These are phyloP conservation scores for Prunus mira DNA, from an alignment of 306 rosid genomes.

Conservation along the genomic window DNA sequence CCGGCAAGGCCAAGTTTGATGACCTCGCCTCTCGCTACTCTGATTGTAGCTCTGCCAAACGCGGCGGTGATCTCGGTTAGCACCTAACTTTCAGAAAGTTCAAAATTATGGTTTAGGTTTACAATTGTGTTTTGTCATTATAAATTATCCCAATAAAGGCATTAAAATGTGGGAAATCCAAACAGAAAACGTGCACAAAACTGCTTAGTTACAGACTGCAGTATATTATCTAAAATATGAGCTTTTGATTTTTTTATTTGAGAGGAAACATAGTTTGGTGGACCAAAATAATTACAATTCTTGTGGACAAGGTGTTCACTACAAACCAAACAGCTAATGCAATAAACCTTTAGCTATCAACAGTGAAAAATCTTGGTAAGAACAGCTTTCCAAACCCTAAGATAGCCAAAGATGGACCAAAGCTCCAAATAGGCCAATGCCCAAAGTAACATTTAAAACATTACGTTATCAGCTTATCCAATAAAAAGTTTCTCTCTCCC, in stretches of 20 bases:
- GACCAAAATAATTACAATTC: background rate
- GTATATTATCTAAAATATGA: background rate
- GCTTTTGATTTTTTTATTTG: background rate
- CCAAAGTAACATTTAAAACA: background rate
- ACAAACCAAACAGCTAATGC: background rate
- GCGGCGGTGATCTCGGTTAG: constrained; percentile 94
- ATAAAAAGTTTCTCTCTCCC: background rate
- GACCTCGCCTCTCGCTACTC: constrained; percentile 75
- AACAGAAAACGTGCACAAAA: background rate
- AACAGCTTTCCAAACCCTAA: background rate
- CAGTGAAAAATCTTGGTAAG: background rate
- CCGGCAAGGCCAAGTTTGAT: constrained; percentile 72
- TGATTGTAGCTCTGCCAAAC: constrained; percentile 97
- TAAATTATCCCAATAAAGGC: background rate
- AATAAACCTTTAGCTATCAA: background rate
- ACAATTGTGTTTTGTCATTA: background rate
- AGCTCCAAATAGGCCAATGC: background rate
- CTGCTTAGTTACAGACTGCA: background rate
- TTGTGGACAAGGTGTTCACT: background rate
- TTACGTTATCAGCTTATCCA: background rate
- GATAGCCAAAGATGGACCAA: background rate
- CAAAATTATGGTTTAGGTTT: background rate
- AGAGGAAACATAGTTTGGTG: background rate
- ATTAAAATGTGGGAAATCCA: background rate
- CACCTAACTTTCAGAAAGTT: background rate